Conservation (phyloP, 352 stramenopile species). For the Detonula confervacea region DNA sequence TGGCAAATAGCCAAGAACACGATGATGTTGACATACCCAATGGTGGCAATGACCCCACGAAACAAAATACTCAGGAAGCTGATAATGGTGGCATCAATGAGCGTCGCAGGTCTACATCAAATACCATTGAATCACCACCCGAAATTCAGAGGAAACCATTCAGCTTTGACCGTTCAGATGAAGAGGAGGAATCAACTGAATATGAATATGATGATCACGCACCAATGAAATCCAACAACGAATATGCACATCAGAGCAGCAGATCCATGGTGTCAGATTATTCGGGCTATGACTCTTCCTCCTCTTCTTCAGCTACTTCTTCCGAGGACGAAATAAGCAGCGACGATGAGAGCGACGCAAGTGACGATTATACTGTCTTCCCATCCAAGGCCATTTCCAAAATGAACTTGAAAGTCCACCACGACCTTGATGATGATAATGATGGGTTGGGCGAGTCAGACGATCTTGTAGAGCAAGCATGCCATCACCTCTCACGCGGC, state of each 20-base stretch:
- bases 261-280: slow-evolving; percentile 18
- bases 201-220: slow-evolving; percentile 19
- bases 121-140: slow-evolving; percentile 35
- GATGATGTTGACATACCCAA: not conserved
- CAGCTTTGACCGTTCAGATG: slow-evolving; percentile 24
- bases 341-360: slow-evolving; percentile 42
- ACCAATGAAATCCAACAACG: slow-evolving; percentile 7
- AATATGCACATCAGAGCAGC: slow-evolving; percentile 6
- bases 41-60: not conserved
- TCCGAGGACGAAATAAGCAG: slow-evolving; percentile 1
- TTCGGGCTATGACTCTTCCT: not conserved
- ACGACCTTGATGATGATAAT: slow-evolving; percentile 22
- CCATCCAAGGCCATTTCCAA: slow-evolving; percentile 49
- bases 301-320: too few species aligned
- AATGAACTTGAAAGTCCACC: slow-evolving; percentile 45
- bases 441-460: slow-evolving; percentile 31
- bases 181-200: slow-evolving; percentile 14
- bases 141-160: slow-evolving; percentile 35
- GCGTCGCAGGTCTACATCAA: not conserved
- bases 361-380: slow-evolving; percentile 42
- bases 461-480: slow-evolving; percentile 46
- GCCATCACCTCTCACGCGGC: slow-evolving; percentile 46
- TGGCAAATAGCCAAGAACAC: not conserved
- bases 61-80: not conserved
- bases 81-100: not conserved